A percentile compares a stretch with the other conserved stretches of the same genome.
phyloP scores from a whole-genome alignment of 1,284 basidiomycete genomes.

The Tylopilus sp. region DNA sequence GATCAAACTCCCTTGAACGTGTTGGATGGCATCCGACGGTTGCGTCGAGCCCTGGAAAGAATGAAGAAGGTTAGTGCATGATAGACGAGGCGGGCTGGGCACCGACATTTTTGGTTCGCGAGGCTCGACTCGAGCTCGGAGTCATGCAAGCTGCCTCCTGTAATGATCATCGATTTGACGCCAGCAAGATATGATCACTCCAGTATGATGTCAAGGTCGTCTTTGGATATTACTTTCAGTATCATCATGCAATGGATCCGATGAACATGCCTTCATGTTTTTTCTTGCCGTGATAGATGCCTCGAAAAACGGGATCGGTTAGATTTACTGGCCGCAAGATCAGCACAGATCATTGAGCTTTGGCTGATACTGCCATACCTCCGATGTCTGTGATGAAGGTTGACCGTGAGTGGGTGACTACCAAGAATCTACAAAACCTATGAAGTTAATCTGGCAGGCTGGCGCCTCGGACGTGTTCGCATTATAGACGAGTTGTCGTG shows the following conservation, averaged over 20 bases:
- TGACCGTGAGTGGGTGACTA: not conserved
- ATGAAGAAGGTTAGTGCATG: not conserved
- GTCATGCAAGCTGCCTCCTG: slow-evolving; percentile 73
- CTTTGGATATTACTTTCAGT: slow-evolving; percentile 32
- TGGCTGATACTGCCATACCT: slow-evolving; percentile 33
- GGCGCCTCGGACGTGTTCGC: slow-evolving; percentile 5
- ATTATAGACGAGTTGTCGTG: too few species aligned
- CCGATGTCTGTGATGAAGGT: slow-evolving; percentile 39
- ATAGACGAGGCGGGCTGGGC: not conserved
- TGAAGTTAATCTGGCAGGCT: slow-evolving; percentile 31
- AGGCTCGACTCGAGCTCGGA: slow-evolving; percentile 60
- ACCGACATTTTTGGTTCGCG: slow-evolving; percentile 55
- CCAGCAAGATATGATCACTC: slow-evolving; percentile 60
- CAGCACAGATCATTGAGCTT: not conserved
- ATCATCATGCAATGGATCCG: slow-evolving; percentile 20
- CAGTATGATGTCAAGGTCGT: slow-evolving; percentile 67
- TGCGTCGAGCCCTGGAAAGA: slow-evolving; percentile 56
- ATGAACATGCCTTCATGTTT: slow-evolving; percentile 50
- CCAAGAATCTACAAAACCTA: slow-evolving; percentile 33
- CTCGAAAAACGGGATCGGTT: slow-evolving; percentile 59
- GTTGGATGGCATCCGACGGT: slow-evolving; percentile 89
- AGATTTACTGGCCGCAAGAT: slow-evolving; percentile 48
- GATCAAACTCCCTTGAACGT: slow-evolving; percentile 72
- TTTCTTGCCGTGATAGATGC: slow-evolving; percentile 47
- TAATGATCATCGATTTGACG: slow-evolving; percentile 77